Evolutionary conservation across 2,329 filamentous ascomycete genomes (phyloP), one percentile per base, ranked within the genome.

Genomic region (Setomelanomma holmii): DNA sequence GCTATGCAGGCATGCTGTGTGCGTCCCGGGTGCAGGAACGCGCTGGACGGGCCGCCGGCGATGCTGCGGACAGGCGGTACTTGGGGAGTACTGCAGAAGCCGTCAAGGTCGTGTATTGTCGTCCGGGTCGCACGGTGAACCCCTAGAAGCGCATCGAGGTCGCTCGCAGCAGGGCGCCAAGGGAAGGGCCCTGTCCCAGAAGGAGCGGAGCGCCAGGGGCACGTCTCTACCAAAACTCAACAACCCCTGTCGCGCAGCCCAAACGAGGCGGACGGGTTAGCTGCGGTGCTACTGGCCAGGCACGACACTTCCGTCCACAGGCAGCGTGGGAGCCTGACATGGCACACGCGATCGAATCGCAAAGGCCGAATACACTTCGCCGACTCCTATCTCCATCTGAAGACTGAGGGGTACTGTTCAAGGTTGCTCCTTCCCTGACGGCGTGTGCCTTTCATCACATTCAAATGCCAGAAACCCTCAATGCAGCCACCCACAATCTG

Each of bases 21-120:
- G 27, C 27, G 27, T 30, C 27, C 45, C 38, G 39, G n/a, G 20
- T 49, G 46, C 46, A 49, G 46, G 46, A 49, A 49, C 46, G 46
- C 46, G 46, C 39, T 35, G 19, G 27, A 38, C 17, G 10, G n/a
- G n/a, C n/a, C n/a, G 38, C 36, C 38, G 30, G 39, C 17, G 17
- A 33, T 34, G 42, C 27, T 35, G 39, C 46, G 27, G 27, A 36
- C 38, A 6, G 21, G 21, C 17, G 5, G 30, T n/a, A 8, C 4
- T 16, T 47, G 24, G 14, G 8, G 21, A 40, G 45, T 22, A 22
- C n/a, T 30, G 34, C 33, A 14, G 42, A 8, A n/a, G 22, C 14
- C 11, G 14, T 5, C 10, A 21, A 7, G 5, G 39, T 16, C n/a
- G 39, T 24, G 39, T 40, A n/a, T 41, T 21, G 36, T 39, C 36